Percentiles rank a stretch among this genome's conserved stretches.
These are phyloP conservation scores for Trichosporon ovoides DNA, from an alignment of 1,284 basidiomycete species.

Conservation along the genomic window DNA sequence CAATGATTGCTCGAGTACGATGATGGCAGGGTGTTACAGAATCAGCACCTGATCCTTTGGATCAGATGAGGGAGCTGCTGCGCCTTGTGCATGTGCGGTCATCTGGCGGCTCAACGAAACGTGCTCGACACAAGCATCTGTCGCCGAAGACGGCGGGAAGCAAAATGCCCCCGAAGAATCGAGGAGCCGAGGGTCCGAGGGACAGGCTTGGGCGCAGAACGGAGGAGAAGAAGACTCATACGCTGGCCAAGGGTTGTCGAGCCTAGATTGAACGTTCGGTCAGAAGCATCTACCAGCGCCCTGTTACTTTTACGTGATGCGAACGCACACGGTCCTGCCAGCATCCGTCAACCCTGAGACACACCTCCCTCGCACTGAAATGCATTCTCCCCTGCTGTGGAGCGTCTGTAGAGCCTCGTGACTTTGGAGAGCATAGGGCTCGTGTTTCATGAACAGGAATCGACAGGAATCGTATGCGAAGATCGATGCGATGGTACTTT, in stretches of 20 bases:
- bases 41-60: too few relatives aligned
- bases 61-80: too few relatives aligned
- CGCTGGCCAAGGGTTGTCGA: neutral
- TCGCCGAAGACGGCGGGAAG: neutral
- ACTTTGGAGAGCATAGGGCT: too few relatives aligned
- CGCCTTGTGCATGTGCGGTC: too few relatives aligned
- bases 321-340: neutral
- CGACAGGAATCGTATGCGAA: too few relatives aligned
- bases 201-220: neutral
- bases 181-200: neutral
- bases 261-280: constrained; percentile 1
- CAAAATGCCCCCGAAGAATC: constrained; percentile 2
- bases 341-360: neutral
- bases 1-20: too few relatives aligned
- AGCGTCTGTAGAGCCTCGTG: too few relatives aligned
- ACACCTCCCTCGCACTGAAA: neutral
- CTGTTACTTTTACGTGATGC: neutral
- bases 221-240: neutral
- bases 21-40: too few relatives aligned
- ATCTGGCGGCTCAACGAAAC: too few relatives aligned
- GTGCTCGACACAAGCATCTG: neutral
- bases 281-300: neutral
- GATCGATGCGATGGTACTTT: too few relatives aligned
- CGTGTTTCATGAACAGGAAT: too few relatives aligned
- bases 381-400: too few relatives aligned